These are phyloP conservation scores for Veloboletus limbatus DNA, from an alignment of 1,284 basidiomycete species.

Conservation along the genomic window DNA sequence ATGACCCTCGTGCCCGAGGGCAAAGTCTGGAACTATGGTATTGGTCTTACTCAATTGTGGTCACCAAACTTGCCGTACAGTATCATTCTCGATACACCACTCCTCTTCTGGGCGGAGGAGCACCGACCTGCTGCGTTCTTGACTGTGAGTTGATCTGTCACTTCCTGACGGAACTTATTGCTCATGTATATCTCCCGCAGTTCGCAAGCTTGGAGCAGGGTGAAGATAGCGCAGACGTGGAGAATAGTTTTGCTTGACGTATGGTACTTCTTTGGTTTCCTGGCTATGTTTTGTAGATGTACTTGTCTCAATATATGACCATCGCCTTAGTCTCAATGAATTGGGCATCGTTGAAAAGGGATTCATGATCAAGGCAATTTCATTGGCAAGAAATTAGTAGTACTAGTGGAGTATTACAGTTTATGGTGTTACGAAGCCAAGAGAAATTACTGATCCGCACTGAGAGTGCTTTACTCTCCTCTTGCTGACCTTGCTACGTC, in stretches of 20 bases:
- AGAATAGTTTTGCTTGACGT: conserved; percentile 76
- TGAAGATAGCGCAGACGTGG: conserved; percentile 88
- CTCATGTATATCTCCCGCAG: conserved; percentile 34
- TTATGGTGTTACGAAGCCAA: conserved; percentile 29
- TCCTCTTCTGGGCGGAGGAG: conserved; percentile 94
- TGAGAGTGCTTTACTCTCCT: conserved; percentile 14
- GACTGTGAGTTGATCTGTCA: conserved; percentile 52
- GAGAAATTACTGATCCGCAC: conserved; percentile 30
- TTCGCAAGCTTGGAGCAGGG: conserved; percentile 84
- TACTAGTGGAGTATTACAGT: conserved; percentile 11
- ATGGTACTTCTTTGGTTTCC: conserved; percentile 7
- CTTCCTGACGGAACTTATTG: background rate
- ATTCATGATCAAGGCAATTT: background rate
- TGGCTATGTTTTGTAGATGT: conserved; percentile 21
- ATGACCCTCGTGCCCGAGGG: conserved; percentile 92
- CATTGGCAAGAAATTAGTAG: conserved; percentile 18
- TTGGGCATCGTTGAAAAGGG: background rate
- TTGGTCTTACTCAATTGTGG: conserved; percentile 91
- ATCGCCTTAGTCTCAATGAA: background rate
- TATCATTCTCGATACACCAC: conserved; percentile 87
- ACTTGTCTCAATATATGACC: background rate
- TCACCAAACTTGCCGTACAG: conserved; percentile 80
- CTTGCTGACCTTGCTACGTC: conserved; percentile 13
- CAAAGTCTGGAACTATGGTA: conserved; percentile 91
- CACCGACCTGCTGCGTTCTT: conserved; percentile 92